Conservation (phyloP, 1,284 basidiomycete genomes). For the Heterobasidion irregulare region DNA sequence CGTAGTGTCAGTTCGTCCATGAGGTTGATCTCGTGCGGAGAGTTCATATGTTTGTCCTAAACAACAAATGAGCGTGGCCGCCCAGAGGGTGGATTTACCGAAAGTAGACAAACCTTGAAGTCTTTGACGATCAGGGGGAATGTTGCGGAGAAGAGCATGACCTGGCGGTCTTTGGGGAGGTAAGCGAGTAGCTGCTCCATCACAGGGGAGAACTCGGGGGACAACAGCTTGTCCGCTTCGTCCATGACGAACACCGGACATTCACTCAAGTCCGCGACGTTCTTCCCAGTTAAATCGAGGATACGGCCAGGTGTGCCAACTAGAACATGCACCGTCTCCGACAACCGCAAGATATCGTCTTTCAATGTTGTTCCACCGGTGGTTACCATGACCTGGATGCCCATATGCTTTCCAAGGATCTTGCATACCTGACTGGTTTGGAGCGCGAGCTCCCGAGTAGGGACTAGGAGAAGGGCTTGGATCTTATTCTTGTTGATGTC, state of each 20-base stretch:
- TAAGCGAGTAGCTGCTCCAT: constrained; percentile 93
- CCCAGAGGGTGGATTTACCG: constrained; percentile 2
- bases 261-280: constrained; percentile 88
- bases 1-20: constrained; percentile 99
- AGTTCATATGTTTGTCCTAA: constrained; percentile 96
- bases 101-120: constrained; percentile 65
- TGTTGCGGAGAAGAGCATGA: constrained; percentile 98
- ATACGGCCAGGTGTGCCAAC: constrained; percentile 97
- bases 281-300: constrained; percentile 90
- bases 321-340: constrained; percentile 89
- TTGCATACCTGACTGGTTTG: constrained; percentile 99
- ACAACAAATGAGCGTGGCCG: constrained; percentile 2
- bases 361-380: constrained; percentile 97
- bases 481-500: constrained; percentile 86
- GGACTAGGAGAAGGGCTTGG: constrained; percentile 90
- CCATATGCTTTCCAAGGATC: constrained; percentile 93
- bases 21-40: constrained; percentile 96
- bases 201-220: constrained; percentile 96
- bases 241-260: constrained; percentile 98
- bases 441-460: constrained; percentile 90
- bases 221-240: constrained; percentile 97
- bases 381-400: constrained; percentile 96
- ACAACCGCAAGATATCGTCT: constrained; percentile 93
- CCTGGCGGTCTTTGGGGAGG: constrained; percentile 84
- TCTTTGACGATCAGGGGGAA: constrained; percentile 99